Conservation (phyloP, 495 filamentous ascomycete genomes). For the Recurvomyces mirabilis region DNA sequence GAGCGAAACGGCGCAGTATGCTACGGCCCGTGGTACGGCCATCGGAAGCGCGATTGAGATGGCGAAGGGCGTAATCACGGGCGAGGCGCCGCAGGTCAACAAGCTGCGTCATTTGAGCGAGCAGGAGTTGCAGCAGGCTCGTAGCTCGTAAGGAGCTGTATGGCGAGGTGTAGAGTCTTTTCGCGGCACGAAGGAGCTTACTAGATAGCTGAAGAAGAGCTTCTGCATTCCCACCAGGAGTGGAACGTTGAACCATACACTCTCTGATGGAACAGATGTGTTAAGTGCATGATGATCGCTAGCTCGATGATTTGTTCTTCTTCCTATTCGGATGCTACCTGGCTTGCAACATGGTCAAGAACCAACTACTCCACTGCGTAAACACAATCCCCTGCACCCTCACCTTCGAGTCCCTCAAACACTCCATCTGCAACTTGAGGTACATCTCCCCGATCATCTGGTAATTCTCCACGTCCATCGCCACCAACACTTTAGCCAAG, state of each 20-base stretch:
- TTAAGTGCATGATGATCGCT: too few species aligned
- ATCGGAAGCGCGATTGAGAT: conserved; percentile 56
- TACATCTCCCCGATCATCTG: conserved; percentile 45
- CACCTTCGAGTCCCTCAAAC: conserved; percentile 44
- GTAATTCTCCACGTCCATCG: conserved; percentile 38
- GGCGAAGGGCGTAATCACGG: conserved; percentile 62
- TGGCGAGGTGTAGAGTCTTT: too few species aligned
- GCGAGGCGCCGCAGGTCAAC: conserved; percentile 62
- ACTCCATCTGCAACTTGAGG: conserved; percentile 42
- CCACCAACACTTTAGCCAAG: conserved; percentile 49
- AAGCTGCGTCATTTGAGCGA: conserved; percentile 65
- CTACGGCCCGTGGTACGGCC: conserved; percentile 39
- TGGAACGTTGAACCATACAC: too few species aligned
- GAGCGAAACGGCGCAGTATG: conserved; percentile 52
- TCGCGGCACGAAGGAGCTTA: too few species aligned
- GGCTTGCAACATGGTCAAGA: conserved; percentile 20
- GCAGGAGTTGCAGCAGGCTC: conserved; percentile 45
- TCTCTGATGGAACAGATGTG: too few species aligned
- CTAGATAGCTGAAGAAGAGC: too few species aligned
- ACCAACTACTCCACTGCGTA: conserved; percentile 59
- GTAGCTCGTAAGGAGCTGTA: conserved; percentile 1
- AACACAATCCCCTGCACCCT: conserved; percentile 53
- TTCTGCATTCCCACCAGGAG: too few species aligned
- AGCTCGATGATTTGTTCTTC: conserved; percentile 1
- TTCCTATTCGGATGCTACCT: too few species aligned